Conservation (phyloP, 2,329 filamentous ascomycete genomes). For the Botrytis fabae region DNA sequence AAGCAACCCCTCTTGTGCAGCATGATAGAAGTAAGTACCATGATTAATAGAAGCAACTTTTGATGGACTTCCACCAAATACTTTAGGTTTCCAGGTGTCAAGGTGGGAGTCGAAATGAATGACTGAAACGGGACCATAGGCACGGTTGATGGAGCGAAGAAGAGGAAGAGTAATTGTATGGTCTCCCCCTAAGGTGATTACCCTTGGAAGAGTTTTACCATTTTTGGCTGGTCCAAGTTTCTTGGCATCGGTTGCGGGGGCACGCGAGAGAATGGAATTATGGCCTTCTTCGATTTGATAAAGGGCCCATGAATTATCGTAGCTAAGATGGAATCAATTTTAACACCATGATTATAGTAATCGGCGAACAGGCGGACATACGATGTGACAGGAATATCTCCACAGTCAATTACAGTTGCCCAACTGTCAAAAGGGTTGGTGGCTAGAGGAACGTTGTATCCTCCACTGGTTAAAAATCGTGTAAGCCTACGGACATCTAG, state of each 20-base stretch:
- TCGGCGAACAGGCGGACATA: constrained; percentile 46
- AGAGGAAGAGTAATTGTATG: constrained; percentile 63
- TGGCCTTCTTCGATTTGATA: constrained; percentile 86
- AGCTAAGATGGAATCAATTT: constrained; percentile 48
- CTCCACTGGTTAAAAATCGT: constrained; percentile 61
- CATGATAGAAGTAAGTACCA: constrained; percentile 87
- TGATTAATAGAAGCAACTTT: constrained; percentile 79
- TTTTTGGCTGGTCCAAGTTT: constrained; percentile 68
- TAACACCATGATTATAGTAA: background rate
- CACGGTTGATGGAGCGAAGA: constrained; percentile 59
- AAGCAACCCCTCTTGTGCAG: constrained; percentile 73
- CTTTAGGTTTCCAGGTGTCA: constrained; percentile 80
- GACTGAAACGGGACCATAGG: constrained; percentile 60
- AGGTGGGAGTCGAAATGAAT: constrained; percentile 65
- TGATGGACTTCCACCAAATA: constrained; percentile 79
- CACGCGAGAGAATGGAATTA: constrained; percentile 69
- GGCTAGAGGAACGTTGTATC: constrained; percentile 79
- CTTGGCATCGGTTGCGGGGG: constrained; percentile 67
- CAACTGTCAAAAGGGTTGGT: constrained; percentile 82
- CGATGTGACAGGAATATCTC: constrained; percentile 83
- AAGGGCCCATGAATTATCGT: constrained; percentile 80
- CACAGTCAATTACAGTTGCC: constrained; percentile 79
- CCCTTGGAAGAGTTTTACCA: constrained; percentile 73
- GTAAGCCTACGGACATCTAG: constrained; percentile 42
- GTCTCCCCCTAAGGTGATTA: constrained; percentile 74